These are phyloP conservation scores for Saitozyma podzolica DNA, from an alignment of 768 basidiomycete species.

Conservation along the genomic window DNA sequence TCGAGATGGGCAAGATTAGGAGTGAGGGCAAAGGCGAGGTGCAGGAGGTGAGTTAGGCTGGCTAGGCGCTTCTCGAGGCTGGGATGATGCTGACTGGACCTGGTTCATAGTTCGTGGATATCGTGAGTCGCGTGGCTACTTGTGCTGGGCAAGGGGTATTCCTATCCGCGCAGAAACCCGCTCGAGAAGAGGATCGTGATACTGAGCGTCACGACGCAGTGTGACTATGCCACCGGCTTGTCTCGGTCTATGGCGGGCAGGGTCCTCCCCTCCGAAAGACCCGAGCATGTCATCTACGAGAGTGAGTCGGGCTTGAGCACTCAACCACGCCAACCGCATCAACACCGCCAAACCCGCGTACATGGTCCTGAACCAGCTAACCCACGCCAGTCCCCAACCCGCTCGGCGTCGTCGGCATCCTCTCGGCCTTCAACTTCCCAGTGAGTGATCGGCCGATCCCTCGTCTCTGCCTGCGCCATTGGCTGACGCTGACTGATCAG, in stretches of 20 bases:
- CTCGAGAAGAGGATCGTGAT: too few species aligned
- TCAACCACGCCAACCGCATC: too few species aligned
- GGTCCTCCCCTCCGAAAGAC: constrained; percentile 81
- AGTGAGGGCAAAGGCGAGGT: constrained; percentile 91
- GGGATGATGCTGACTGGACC: constrained; percentile 12
- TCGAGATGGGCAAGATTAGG: constrained; percentile 70
- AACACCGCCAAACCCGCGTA: constrained; percentile 50
- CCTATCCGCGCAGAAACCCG: too few species aligned
- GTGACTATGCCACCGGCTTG: constrained; percentile 89
- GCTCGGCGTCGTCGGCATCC: constrained; percentile 68
- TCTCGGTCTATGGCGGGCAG: constrained; percentile 93
- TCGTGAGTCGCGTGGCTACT: constrained; percentile 60
- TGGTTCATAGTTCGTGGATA: constrained; percentile 68
- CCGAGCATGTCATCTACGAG: constrained; percentile 88
- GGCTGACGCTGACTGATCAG: constrained; percentile 15
- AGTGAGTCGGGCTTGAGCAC: constrained; percentile 56
- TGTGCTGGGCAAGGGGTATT: too few species aligned
- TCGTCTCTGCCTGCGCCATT: not conserved
- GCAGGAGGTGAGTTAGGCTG: constrained; percentile 60
- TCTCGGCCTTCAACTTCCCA: constrained; percentile 96
- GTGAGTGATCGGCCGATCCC: constrained; percentile 26
- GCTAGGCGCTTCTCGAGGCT: not conserved
- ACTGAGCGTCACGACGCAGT: constrained; percentile 56
- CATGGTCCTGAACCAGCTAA: constrained; percentile 12
- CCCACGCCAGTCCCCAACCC: constrained; percentile 76